Evolutionary conservation across 768 basidiomycete species (phyloP).

Genomic region (Cystoderma amianthinum): DNA sequence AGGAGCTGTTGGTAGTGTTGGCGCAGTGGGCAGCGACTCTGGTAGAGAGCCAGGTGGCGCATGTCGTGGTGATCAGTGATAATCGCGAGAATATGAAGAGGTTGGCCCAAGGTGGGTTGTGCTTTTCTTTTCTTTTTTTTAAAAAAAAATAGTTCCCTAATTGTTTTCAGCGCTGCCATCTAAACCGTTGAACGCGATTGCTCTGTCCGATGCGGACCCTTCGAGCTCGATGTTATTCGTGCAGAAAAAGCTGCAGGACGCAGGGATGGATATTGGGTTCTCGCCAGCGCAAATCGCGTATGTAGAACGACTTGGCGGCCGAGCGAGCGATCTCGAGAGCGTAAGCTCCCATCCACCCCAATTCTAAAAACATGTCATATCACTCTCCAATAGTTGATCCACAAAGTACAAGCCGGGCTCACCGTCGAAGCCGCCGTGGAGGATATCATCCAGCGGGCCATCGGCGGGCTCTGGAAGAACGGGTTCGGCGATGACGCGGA

Average conservation of each 20-base stretch:
- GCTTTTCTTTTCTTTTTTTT: too few relatives aligned
- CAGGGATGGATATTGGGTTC: constrained; percentile 44
- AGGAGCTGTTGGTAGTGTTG: constrained; percentile 69
- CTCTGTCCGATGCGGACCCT: constrained; percentile 81
- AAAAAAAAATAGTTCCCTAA: neutral
- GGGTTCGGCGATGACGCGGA: constrained; percentile 92
- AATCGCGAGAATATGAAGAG: constrained; percentile 82
- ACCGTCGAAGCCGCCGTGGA: constrained; percentile 77
- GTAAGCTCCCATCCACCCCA: constrained; percentile 32
- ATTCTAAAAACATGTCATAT: neutral
- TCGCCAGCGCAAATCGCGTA: constrained; percentile 45
- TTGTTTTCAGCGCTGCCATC: constrained; percentile 61
- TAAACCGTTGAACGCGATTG: constrained; percentile 73
- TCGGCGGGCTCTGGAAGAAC: constrained; percentile 81
- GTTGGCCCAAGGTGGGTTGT: constrained; percentile 63
- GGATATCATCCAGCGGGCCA: constrained; percentile 76
- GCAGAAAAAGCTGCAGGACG: constrained; percentile 65
- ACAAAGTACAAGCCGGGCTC: constrained; percentile 76
- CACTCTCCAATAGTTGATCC: constrained; percentile 57
- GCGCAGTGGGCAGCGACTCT: constrained; percentile 82
- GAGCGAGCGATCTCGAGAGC: constrained; percentile 83
- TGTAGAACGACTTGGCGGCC: constrained; percentile 79
- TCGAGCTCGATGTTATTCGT: constrained; percentile 77
- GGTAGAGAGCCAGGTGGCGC: constrained; percentile 83
- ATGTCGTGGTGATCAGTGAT: constrained; percentile 87